Percentiles rank a stretch among this genome's conserved stretches.
phyloP scores from a whole-genome alignment of 345 rosid genomes.

The Kandelia obovata region DNA sequence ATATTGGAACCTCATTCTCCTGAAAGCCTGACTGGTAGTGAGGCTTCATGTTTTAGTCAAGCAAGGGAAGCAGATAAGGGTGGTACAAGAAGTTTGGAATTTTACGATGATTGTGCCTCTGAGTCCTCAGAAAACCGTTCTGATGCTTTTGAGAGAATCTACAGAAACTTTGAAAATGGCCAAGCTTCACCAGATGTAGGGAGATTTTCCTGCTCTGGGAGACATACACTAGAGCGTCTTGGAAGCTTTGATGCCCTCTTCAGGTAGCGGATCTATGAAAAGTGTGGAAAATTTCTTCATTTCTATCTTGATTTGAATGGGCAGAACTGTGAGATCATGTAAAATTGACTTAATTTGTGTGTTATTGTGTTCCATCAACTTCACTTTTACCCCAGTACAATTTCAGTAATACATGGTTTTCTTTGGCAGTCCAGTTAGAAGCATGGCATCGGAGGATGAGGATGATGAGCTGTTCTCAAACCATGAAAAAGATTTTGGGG shows the following conservation, averaged over 20 bases:
- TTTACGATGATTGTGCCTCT: slow-evolving; percentile 59
- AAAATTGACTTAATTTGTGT: neutral
- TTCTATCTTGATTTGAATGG: slow-evolving; percentile 7
- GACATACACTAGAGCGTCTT: slow-evolving; percentile 44
- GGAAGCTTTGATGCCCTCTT: slow-evolving; percentile 73
- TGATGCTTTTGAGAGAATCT: slow-evolving; percentile 49
- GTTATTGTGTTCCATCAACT: neutral
- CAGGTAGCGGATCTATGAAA: slow-evolving; percentile 49
- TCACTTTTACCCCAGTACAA: slow-evolving; percentile 6
- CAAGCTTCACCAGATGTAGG: slow-evolving; percentile 66
- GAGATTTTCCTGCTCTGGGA: slow-evolving; percentile 36
- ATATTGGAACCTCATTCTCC: slow-evolving; percentile 58
- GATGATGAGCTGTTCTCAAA: slow-evolving; percentile 56
- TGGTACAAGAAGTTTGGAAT: slow-evolving; percentile 40
- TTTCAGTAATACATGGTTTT: slow-evolving; percentile 41
- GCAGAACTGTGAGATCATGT: neutral
- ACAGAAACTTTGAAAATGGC: slow-evolving; percentile 48
- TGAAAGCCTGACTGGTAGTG: slow-evolving; percentile 58
- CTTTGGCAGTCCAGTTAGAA: slow-evolving; percentile 94
- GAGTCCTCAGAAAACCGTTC: slow-evolving; percentile 60
- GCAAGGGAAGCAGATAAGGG: slow-evolving; percentile 57
- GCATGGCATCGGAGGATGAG: slow-evolving; percentile 64
- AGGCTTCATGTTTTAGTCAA: slow-evolving; percentile 65
- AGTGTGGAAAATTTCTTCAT: neutral
- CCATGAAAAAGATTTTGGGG: slow-evolving; percentile 54